Evolutionary conservation across 2,329 filamentous ascomycete species (phyloP).

Genomic region (Bipolaris oryzae): DNA sequence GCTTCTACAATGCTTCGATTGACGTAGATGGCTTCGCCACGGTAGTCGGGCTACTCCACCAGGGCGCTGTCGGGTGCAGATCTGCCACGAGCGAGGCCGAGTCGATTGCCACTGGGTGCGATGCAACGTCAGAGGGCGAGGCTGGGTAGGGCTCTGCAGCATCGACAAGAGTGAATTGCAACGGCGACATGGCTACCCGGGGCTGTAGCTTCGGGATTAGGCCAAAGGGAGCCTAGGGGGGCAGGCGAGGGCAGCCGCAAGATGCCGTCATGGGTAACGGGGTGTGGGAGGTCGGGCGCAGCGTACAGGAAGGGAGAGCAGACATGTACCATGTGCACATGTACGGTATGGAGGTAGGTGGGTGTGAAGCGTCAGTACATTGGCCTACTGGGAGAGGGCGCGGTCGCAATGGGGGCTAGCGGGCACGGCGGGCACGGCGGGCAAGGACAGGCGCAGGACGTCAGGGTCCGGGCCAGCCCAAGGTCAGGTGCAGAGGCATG

Average conservation of each 20-base stretch:
- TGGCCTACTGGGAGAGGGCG: neutral
- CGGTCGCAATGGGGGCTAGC: conserved; percentile 30
- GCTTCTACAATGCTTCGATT: conserved; percentile 27
- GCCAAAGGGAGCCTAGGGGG: conserved; percentile 13
- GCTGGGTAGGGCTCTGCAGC: neutral
- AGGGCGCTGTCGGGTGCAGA: conserved; percentile 16
- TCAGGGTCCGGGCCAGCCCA: conserved; percentile 27
- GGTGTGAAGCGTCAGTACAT: neutral
- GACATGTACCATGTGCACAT: conserved; percentile 7
- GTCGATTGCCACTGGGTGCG: conserved; percentile 16
- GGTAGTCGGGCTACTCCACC: conserved; percentile 4
- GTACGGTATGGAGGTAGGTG: neutral
- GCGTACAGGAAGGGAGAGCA: conserved; percentile 14
- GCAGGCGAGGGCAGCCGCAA: conserved; percentile 12
- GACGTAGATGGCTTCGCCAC: conserved; percentile 29
- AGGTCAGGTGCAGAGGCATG: conserved; percentile 40
- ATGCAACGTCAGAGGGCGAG: conserved; percentile 23
- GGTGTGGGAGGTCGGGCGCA: conserved; percentile 12
- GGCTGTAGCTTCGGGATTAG: conserved; percentile 13
- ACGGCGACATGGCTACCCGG: conserved; percentile 3
- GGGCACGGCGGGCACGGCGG: conserved; percentile 1
- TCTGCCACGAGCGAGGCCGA: conserved; percentile 25
- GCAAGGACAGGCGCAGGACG: conserved; percentile 19
- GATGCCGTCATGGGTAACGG: conserved; percentile 36
- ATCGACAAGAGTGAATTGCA: conserved; percentile 3